Base-by-base conservation (phyloP, 2,329 filamentous ascomycete species). In the Paecilomyces dactylethromorphus region DNA sequence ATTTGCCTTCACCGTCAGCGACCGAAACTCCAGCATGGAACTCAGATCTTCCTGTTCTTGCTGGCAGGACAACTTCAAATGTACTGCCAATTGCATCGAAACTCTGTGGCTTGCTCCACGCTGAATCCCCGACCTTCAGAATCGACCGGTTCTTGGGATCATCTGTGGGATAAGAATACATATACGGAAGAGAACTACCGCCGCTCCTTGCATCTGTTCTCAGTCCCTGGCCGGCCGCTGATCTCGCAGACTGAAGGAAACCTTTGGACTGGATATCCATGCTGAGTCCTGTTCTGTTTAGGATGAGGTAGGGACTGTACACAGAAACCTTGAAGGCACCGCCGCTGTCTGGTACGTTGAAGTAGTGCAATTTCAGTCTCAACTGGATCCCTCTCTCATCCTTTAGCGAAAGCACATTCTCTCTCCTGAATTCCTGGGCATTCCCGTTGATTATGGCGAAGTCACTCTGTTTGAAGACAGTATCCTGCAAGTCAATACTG, bases 81-180 rank as follows among this genome's bases (percentile, higher is more conserved):
- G 89, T 92, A 68, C 93, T 97, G 32, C 94, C 94, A 63, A 99
- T 94, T 21, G 94, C 94, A 70, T 99, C 95, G 67, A 99, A 96
- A 82, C 91, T 97, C 72, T 97, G 93, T 0, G 93, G 91, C 71
- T 94, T 96, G 77, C 94, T 97, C 95, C 94, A 99, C 60, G 87
- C 85, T 0, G 94, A 97, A 57, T 95, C 89, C 4, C 89, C 91
- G 49, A 97, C 85, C 76, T 91, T 95, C 60, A 99, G 79, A 52
- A 96, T 79, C 6, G 91, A 92, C 64, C 94, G 87, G 72, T 99
- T 99, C 66, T 91, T 91, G 66, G 90, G 89, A 68, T 99, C 94
- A 64, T 96, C 90, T 21, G 84, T 91, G 1, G 86, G 85, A 71
- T 89, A 99, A 0, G 94, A 96, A 74, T 97, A 99, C 92, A 99